These are phyloP conservation scores for Tephrocybe rancida DNA, from an alignment of 768 basidiomycete species.

Conservation along the genomic window DNA sequence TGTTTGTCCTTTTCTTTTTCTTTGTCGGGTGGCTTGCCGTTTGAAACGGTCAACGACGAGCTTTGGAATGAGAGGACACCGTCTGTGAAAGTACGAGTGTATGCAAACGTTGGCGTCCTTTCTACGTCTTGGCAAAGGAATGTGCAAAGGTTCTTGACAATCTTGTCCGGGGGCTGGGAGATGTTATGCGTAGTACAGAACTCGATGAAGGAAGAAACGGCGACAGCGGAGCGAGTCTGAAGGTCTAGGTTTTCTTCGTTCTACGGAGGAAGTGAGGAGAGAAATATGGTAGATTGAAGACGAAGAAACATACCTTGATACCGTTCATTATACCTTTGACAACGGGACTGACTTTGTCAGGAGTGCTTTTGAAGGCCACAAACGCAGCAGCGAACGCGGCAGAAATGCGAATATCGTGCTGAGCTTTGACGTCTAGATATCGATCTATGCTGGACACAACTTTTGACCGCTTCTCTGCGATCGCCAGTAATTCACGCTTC, in stretches of 20 bases:
- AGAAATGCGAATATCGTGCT: slow-evolving; percentile 85
- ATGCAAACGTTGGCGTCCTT: slow-evolving; percentile 87
- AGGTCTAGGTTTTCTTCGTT: slow-evolving; percentile 88
- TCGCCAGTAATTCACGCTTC: slow-evolving; percentile 72
- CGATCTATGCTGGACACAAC: slow-evolving; percentile 74
- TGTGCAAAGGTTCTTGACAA: slow-evolving; percentile 95
- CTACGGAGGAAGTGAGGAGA: slow-evolving; percentile 35
- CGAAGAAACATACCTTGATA: slow-evolving; percentile 70
- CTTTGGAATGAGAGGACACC: slow-evolving; percentile 80
- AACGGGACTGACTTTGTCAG: slow-evolving; percentile 93
- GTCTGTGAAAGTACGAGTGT: slow-evolving; percentile 56
- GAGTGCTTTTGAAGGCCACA: slow-evolving; percentile 82
- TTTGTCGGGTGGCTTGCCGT: slow-evolving; percentile 35
- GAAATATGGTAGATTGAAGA: background rate
- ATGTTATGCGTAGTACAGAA: slow-evolving; percentile 78
- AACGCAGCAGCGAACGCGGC: slow-evolving; percentile 92
- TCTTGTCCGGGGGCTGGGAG: slow-evolving; percentile 89
- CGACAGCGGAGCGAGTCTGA: slow-evolving; percentile 84
- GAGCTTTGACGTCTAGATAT: slow-evolving; percentile 80
- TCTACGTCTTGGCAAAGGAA: slow-evolving; percentile 93
- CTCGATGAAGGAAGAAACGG: slow-evolving; percentile 86
- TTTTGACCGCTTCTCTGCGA: slow-evolving; percentile 76
- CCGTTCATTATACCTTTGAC: slow-evolving; percentile 98
- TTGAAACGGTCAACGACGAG: slow-evolving; percentile 32
- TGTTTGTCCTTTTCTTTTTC: slow-evolving; percentile 47